A percentile compares a stretch with the other conserved stretches of the same genome.
phyloP scores from a whole-genome alignment of 2,329 filamentous ascomycete genomes.

The Blastomyces percursus region DNA sequence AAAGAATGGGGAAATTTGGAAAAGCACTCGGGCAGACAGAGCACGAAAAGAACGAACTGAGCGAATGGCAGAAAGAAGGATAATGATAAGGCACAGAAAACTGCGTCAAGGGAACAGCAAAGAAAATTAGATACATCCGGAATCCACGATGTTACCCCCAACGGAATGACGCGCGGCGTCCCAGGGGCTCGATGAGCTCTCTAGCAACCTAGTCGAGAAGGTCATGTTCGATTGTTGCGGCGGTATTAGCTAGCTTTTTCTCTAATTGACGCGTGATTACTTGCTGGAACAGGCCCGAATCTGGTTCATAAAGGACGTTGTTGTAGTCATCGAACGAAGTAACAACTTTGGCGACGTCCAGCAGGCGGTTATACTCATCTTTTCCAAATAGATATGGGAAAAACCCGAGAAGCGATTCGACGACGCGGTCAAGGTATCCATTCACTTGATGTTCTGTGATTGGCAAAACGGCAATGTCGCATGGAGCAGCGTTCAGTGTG shows the following conservation, averaged over 20 bases:
- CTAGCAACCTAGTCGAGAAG: slow-evolving; percentile 33
- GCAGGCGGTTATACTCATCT: slow-evolving; percentile 28
- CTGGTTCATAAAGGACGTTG: slow-evolving; percentile 9
- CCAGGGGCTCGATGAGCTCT: slow-evolving; percentile 15
- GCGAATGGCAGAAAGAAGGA: background rate
- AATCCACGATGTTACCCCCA: background rate
- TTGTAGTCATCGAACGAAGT: slow-evolving; percentile 11
- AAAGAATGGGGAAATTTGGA: background rate
- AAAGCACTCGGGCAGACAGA: background rate
- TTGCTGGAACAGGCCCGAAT: slow-evolving; percentile 20
- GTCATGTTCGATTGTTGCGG: slow-evolving; percentile 25
- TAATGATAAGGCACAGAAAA: background rate
- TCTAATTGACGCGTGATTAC: slow-evolving; percentile 28
- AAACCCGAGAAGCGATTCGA: slow-evolving; percentile 30
- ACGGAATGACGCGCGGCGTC: slow-evolving; percentile 6
- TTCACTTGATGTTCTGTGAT: slow-evolving; percentile 10
- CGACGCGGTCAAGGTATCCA: slow-evolving; percentile 28
- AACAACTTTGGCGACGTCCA: slow-evolving; percentile 15
- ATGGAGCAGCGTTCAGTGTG: slow-evolving; percentile 9
- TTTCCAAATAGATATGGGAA: slow-evolving; percentile 31
- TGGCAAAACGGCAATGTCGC: slow-evolving; percentile 2
- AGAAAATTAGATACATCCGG: background rate
- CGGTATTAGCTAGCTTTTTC: slow-evolving; percentile 22
- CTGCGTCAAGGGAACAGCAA: background rate
- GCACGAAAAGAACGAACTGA: background rate